Conservation (phyloP, 1,284 basidiomycete species). For the Cutaneotrichosporon spelunceum region DNA sequence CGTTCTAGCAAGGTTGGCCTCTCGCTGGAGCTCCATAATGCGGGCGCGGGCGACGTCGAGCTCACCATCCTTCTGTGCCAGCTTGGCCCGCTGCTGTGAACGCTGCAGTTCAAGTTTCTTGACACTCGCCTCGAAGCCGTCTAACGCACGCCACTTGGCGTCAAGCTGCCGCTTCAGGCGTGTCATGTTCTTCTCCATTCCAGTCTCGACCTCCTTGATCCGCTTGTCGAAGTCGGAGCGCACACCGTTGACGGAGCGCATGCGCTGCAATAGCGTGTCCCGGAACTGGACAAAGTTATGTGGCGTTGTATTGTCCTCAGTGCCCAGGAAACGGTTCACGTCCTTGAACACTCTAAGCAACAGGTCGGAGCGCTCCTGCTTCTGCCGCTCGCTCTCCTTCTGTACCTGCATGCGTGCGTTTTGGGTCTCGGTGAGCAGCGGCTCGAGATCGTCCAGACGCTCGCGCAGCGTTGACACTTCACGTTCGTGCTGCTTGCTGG, state of each 20-base stretch:
- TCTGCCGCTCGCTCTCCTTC: slow-evolving; percentile 77
- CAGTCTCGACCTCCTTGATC: slow-evolving; percentile 70
- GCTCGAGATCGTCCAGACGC: slow-evolving; percentile 71
- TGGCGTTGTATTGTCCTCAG: slow-evolving; percentile 55
- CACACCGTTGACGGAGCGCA: slow-evolving; percentile 78
- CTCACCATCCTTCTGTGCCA: slow-evolving; percentile 79
- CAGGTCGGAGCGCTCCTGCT: slow-evolving; percentile 87
- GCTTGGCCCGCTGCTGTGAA: slow-evolving; percentile 78
- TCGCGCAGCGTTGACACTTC: slow-evolving; percentile 62
- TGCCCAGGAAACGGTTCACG: slow-evolving; percentile 87
- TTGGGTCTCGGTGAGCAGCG: slow-evolving; percentile 77
- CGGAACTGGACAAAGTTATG: slow-evolving; percentile 84
- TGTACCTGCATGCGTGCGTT: slow-evolving; percentile 68
- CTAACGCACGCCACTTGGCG: slow-evolving; percentile 82
- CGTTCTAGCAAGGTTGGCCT: slow-evolving; percentile 9
- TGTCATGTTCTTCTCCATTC: slow-evolving; percentile 46
- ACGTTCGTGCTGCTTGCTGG: slow-evolving; percentile 62
- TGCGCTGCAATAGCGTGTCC: slow-evolving; percentile 82
- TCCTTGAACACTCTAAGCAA: slow-evolving; percentile 90
- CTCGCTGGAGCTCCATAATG: slow-evolving; percentile 66
- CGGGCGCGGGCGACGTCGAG: slow-evolving; percentile 78
- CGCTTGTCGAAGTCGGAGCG: slow-evolving; percentile 82
- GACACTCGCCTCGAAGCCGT: slow-evolving; percentile 84
- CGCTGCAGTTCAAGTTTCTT: slow-evolving; percentile 81
- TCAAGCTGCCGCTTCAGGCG: slow-evolving; percentile 86